Percentiles rank a stretch among this genome's conserved stretches.
These are phyloP conservation scores for Curvularia verruculosa DNA, from an alignment of 2,329 filamentous ascomycete genomes.

Conservation along the genomic window DNA sequence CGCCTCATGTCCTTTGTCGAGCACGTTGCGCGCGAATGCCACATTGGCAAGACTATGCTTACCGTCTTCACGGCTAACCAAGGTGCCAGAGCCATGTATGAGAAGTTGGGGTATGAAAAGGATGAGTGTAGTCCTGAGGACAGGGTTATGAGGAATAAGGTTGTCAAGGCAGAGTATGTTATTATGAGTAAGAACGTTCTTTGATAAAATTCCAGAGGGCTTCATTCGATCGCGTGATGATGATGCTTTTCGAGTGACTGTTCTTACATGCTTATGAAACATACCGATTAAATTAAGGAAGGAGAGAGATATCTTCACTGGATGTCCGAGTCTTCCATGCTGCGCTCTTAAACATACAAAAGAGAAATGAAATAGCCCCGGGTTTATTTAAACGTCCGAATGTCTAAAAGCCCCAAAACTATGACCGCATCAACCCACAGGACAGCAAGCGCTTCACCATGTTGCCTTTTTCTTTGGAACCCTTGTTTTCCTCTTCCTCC, in stretches of 20 bases:
- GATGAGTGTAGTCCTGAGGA: slow-evolving; percentile 61
- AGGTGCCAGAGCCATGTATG: slow-evolving; percentile 65
- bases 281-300: neutral
- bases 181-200: slow-evolving; percentile 38
- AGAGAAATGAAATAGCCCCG: neutral
- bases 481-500: slow-evolving; percentile 65
- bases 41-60: slow-evolving; percentile 72
- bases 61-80: slow-evolving; percentile 72
- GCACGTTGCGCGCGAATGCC: slow-evolving; percentile 60
- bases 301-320: neutral
- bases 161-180: slow-evolving; percentile 33
- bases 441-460: slow-evolving; percentile 2
- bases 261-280: neutral
- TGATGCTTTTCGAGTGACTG: neutral
- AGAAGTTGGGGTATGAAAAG: slow-evolving; percentile 61
- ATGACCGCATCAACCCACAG: neutral
- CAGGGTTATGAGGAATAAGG: slow-evolving; percentile 37
- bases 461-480: slow-evolving; percentile 10
- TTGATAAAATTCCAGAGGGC: neutral
- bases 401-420: neutral
- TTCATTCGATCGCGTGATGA: neutral
- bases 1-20: slow-evolving; percentile 65
- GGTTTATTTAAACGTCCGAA: neutral
- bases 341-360: neutral
- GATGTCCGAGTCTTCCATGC: neutral